Percentiles rank a stretch among this genome's conserved stretches.
Evolutionary conservation across 768 basidiomycete genomes (phyloP).

Genomic region (Terana coerulea): DNA sequence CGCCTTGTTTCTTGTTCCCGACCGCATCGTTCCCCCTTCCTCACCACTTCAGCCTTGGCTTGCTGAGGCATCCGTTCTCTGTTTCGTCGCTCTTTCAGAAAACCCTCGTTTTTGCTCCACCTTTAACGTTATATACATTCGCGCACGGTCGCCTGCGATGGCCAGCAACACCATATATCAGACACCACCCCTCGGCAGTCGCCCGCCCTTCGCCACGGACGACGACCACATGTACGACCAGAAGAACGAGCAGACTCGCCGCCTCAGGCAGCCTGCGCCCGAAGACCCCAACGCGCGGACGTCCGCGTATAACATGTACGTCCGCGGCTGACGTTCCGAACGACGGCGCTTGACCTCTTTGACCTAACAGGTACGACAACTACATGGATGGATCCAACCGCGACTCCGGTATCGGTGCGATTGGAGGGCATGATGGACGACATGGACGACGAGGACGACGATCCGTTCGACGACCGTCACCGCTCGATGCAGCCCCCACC

Average conservation of each 20-base stretch:
- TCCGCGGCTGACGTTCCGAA: constrained; percentile 14
- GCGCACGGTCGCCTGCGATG: constrained; percentile 17
- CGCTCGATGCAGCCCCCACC: constrained; percentile 5
- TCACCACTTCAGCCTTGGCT: constrained; percentile 19
- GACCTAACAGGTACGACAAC: constrained; percentile 60
- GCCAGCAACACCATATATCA: constrained; percentile 25
- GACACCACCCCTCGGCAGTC: constrained; percentile 49
- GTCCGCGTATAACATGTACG: constrained; percentile 70
- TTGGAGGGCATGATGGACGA: constrained; percentile 46
- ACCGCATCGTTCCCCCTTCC: neutral
- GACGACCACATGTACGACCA: constrained; percentile 58
- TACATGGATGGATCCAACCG: constrained; percentile 46
- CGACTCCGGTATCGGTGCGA: constrained; percentile 49
- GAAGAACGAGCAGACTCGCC: constrained; percentile 38
- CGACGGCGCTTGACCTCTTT: constrained; percentile 1
- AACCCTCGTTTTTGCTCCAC: neutral
- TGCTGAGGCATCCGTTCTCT: constrained; percentile 28
- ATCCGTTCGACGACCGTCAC: constrained; percentile 35
- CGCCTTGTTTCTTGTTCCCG: constrained; percentile 2
- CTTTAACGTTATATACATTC: neutral
- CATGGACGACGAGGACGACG: constrained; percentile 39
- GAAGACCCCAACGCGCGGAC: constrained; percentile 49
- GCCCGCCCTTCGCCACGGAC: constrained; percentile 67
- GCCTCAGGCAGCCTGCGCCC: constrained; percentile 34
- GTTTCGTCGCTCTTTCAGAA: constrained; percentile 19